Conservation (phyloP, 1,139 yeast genomes). For the Hemisphaericaspora xylanilytica region DNA sequence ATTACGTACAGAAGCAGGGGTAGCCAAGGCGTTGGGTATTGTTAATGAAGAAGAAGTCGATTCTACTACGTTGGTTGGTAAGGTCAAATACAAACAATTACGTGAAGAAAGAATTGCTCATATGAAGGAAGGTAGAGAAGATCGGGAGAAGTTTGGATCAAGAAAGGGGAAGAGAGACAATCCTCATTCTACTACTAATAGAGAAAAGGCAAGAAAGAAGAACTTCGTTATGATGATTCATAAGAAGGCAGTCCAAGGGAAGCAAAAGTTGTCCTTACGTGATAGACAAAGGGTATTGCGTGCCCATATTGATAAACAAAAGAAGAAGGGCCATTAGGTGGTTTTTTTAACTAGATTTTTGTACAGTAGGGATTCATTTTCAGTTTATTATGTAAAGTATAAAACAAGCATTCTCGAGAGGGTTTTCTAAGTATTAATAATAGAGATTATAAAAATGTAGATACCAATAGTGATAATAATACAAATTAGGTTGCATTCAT, state of each 20-base stretch:
- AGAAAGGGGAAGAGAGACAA: constrained; percentile 77
- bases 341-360: too few species aligned
- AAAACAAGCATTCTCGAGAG: constrained; percentile 1
- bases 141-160: constrained; percentile 85
- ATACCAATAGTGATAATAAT: background rate
- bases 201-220: constrained; percentile 97
- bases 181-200: constrained; percentile 88
- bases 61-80: constrained; percentile 75
- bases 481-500: constrained; percentile 1
- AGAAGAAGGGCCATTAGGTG: constrained; percentile 69
- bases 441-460: too few species aligned
- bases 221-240: constrained; percentile 98
- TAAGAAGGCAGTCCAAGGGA: constrained; percentile 90
- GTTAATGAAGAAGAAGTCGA: constrained; percentile 84
- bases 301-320: constrained; percentile 86
- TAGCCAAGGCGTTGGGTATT: constrained; percentile 68
- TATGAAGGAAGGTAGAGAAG: constrained; percentile 90
- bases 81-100: constrained; percentile 76
- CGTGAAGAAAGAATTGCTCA: constrained; percentile 89
- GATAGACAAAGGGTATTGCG: constrained; percentile 84
- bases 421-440: background rate
- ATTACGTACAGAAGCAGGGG: constrained; percentile 77
- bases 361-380: background rate
- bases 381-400: background rate
- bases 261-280: constrained; percentile 81